Evolutionary conservation across 192 early-diverging fungal species (phyloP), one percentile per base, ranked within the genome.

Genomic region (Backusella psychrophila): DNA sequence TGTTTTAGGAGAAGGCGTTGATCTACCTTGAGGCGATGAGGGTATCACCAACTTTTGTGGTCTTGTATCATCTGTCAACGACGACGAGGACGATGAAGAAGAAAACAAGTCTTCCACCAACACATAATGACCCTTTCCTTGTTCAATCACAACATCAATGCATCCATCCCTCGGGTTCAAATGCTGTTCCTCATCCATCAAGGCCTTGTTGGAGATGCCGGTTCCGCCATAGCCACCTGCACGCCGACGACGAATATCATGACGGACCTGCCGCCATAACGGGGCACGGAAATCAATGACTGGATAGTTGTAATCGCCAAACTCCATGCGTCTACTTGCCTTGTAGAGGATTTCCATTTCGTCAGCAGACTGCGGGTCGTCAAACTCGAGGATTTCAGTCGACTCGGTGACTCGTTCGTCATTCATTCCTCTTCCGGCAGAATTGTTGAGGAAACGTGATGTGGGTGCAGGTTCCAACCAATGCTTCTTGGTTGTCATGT

Each of bases 241-340:
- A 36, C 67, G 46, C 7, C 56, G 21, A 12, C 26, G 56, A 12
- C 56, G 56, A 12, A 63, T 63, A 41, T 66, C 49, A 21, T 65
- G 74, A 49, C 75, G 73, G 44, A 33, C 52, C 31, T 76, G 80
- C 15, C 72, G 75, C 71, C 78, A 83, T 2, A 83, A 41, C 19
- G 82, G 82, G 1, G 73, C 75, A 36, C 73, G 73, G 23, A 78
- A 78, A 68, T 87, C 88, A 23, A 87, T 83, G 3, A 80, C 84
- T 12, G 88, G 88, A 59, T 83, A 89, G 39, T 89, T 89, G 67
- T 89, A 87, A 56, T 89, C 88, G 7, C 88, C 88, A 80, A 80
- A 87, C 33, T 80, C 69, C 75, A 84, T 72, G 21, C 78, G 70
- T 29, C 82, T 77, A 69, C 86, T 86, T 8, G 79, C 66, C 7